Percentiles rank a stretch among this genome's conserved stretches.
Conservation (phyloP, 169 alveolate genomes). For the Cryptosporidium baileyi region DNA sequence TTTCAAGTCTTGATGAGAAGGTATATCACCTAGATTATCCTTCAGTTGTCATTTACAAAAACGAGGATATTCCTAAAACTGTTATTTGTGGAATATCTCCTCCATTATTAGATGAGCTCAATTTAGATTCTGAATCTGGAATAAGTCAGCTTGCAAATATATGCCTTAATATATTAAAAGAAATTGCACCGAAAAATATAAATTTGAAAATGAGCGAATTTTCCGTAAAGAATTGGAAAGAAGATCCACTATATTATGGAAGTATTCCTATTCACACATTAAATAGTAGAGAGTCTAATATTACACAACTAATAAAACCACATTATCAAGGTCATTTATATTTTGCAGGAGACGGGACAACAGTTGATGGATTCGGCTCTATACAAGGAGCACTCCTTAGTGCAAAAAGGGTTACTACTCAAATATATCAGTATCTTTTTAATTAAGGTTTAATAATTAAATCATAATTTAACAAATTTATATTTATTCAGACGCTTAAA, state of each 20-base stretch:
- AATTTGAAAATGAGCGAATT: neutral
- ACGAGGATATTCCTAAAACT: conserved; percentile 28
- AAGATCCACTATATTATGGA: conserved; percentile 21
- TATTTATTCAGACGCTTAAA: neutral
- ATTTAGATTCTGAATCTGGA: neutral
- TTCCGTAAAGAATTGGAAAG: conserved; percentile 51
- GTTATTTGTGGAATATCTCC: conserved; percentile 53
- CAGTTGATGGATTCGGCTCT: conserved; percentile 55
- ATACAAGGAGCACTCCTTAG: conserved; percentile 62
- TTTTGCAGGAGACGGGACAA: conserved; percentile 69
- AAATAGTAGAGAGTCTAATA: conserved; percentile 28
- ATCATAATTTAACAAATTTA: neutral
- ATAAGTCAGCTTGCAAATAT: conserved; percentile 20
- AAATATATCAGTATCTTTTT: conserved; percentile 25
- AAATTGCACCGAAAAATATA: conserved; percentile 14
- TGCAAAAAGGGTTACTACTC: conserved; percentile 62
- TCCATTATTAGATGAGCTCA: conserved; percentile 8
- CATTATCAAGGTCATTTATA: conserved; percentile 57
- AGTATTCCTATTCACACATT: conserved; percentile 54
- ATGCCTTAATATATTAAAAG: conserved; percentile 15
- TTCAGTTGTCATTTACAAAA: conserved; percentile 20
- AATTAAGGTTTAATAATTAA: neutral
- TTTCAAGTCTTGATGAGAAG: conserved; percentile 36
- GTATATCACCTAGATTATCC: conserved; percentile 44
- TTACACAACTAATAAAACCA: conserved; percentile 51